Conservation (phyloP, 371 early-diverging fungal species). For the Mortierella sp. region DNA sequence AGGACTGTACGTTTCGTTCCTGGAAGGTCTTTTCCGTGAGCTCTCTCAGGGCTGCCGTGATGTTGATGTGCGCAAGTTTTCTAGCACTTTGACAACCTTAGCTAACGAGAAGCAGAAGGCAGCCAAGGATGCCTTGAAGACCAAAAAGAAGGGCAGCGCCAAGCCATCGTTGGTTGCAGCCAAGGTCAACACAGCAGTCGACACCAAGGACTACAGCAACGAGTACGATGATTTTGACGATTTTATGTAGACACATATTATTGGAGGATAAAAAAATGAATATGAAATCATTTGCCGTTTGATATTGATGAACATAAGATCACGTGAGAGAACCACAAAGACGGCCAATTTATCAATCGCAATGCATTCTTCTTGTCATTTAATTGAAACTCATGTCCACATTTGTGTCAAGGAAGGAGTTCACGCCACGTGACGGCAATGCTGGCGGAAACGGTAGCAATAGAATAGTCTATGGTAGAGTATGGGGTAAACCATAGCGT, state of each 20-base stretch:
- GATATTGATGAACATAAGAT: no score
- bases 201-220: conserved; percentile 60
- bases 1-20: conserved; percentile 71
- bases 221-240: conserved; percentile 72
- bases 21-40: conserved; percentile 85
- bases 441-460: conserved; percentile 37
- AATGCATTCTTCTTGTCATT: no score
- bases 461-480: conserved; percentile 55
- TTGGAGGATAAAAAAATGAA: no score
- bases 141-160: conserved; percentile 71
- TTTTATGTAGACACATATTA: conserved; percentile 73
- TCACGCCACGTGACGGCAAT: conserved; percentile 44
- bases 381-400: conserved; percentile 24
- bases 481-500: neutral
- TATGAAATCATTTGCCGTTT: no score
- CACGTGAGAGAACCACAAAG: no score
- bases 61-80: conserved; percentile 83
- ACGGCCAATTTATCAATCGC: no score
- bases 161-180: conserved; percentile 70
- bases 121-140: conserved; percentile 76
- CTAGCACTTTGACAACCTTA: conserved; percentile 81
- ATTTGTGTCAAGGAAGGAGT: conserved; percentile 39
- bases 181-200: conserved; percentile 55
- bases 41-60: conserved; percentile 84
- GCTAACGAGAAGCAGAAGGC: conserved; percentile 94